Evolutionary conservation across 179 eudicot genomes (phyloP).

Genomic region (Silene coronaria): DNA sequence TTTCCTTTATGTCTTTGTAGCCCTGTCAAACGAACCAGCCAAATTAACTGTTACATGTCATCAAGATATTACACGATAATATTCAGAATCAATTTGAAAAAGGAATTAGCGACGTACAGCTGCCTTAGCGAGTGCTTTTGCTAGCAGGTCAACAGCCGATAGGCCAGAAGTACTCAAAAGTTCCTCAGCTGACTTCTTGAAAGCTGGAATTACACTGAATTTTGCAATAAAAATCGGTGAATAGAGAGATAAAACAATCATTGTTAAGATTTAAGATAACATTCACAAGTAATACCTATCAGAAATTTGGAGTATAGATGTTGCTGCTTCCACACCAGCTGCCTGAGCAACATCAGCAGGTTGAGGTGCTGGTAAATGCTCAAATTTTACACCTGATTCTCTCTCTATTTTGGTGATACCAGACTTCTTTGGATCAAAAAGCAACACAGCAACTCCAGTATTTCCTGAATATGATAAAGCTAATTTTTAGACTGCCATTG

Average conservation of each 20-base stretch:
- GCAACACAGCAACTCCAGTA: conserved; percentile 83
- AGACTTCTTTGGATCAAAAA: conserved; percentile 72
- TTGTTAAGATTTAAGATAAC: not conserved
- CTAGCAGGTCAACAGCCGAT: conserved; percentile 68
- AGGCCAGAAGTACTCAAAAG: conserved; percentile 57
- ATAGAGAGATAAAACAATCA: not conserved
- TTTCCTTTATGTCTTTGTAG: conserved; percentile 66
- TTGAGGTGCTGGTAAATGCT: conserved; percentile 86
- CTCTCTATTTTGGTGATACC: conserved; percentile 64
- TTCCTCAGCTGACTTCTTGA: conserved; percentile 84
- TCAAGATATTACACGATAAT: not conserved
- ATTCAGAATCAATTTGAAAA: not conserved
- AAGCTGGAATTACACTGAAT: conserved; percentile 76
- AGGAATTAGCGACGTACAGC: conserved; percentile 46
- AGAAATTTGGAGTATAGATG: conserved; percentile 51
- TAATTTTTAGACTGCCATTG: not conserved
- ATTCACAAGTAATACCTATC: conserved; percentile 46
- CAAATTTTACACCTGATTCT: conserved; percentile 91
- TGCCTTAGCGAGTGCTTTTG: conserved; percentile 89
- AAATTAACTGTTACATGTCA: not conserved
- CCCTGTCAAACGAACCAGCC: conserved; percentile 43
- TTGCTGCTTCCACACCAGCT: conserved; percentile 71
- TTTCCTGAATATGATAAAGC: conserved; percentile 43
- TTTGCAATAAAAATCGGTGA: not conserved
- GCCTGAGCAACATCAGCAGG: conserved; percentile 92